Percentiles rank a stretch among this genome's conserved stretches.
Conservation (phyloP, 345 rosid genomes). For the Clausena lansium region DNA sequence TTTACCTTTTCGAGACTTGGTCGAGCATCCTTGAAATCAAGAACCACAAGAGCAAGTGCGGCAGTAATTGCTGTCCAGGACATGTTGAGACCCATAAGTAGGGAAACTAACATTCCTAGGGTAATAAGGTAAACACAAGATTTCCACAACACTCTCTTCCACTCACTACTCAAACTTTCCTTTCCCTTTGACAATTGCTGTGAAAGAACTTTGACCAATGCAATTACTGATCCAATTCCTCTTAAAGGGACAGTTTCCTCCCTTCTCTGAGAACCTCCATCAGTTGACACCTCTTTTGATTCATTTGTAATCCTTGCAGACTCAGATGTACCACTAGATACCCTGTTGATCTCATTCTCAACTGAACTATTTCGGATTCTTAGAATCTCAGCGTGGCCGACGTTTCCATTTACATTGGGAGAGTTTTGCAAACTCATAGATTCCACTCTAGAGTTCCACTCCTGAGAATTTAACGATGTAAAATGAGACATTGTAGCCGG, state of each 20-base stretch:
- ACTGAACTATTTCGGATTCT: conserved; percentile 41
- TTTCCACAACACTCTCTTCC: conserved; percentile 64
- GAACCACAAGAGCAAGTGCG: conserved; percentile 74
- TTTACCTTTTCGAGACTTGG: conserved; percentile 82
- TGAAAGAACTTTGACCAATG: conserved; percentile 10
- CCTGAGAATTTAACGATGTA: conserved; percentile 44
- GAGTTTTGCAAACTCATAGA: conserved; percentile 24
- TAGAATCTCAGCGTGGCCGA: conserved; percentile 29
- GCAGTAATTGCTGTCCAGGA: conserved; percentile 90
- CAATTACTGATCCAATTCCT: conserved; percentile 15
- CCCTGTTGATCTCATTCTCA: conserved; percentile 42
- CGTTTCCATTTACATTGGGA: conserved; percentile 14
- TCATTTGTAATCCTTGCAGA: conserved; percentile 42
- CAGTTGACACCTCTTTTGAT: conserved; percentile 34
- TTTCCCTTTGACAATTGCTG: conserved; percentile 16
- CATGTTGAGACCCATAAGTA: conserved; percentile 78
- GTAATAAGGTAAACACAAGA: conserved; percentile 61
- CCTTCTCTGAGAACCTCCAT: conserved; percentile 15
- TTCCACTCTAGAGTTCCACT: conserved; percentile 38
- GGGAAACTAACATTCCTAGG: conserved; percentile 61
- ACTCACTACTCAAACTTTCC: conserved; percentile 23
- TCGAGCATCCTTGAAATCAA: conserved; percentile 81
- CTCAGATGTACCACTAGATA: conserved; percentile 9
- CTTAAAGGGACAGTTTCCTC: conserved; percentile 26
- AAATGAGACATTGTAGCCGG: conserved; percentile 67